Percentiles rank a stretch among this genome's conserved stretches.
phyloP scores from a whole-genome alignment of 768 basidiomycete species.

The Pholiota molesta region DNA sequence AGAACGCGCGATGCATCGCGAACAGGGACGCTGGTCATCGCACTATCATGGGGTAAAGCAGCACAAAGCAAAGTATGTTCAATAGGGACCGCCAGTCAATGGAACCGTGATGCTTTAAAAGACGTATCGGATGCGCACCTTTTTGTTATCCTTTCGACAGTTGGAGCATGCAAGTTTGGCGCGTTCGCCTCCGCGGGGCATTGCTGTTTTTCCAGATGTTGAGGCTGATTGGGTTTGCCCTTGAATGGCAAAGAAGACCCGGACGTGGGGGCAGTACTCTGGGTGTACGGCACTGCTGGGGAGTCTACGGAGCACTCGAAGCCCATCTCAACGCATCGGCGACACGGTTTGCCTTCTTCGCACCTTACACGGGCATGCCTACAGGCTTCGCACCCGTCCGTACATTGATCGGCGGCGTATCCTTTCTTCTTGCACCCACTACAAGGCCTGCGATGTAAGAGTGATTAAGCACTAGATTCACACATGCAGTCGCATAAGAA shows the following conservation, averaged over 20 bases:
- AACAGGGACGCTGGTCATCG: conserved; percentile 64
- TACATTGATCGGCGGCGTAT: conserved; percentile 52
- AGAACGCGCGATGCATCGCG: conserved; percentile 54
- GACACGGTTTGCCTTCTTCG: conserved; percentile 50
- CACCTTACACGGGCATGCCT: conserved; percentile 61
- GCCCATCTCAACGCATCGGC: conserved; percentile 53
- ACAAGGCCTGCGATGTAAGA: conserved; percentile 50
- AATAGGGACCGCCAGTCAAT: too few species aligned
- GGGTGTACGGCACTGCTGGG: neutral
- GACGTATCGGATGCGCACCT: conserved; percentile 37
- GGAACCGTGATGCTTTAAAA: neutral
- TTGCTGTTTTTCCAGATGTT: conserved; percentile 5
- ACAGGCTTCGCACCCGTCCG: conserved; percentile 64
- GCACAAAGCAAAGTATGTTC: conserved; percentile 3
- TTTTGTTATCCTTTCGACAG: conserved; percentile 69
- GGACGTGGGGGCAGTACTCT: neutral
- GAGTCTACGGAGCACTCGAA: conserved; percentile 46
- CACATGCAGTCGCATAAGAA: conserved; percentile 3
- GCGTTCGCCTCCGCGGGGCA: conserved; percentile 44
- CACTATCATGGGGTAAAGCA: conserved; percentile 41
- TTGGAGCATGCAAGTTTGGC: conserved; percentile 62
- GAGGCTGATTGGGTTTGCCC: neutral
- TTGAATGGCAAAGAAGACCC: neutral
- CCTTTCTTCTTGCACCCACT: conserved; percentile 59
- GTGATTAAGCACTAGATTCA: neutral